Evolutionary conservation across 2,329 filamentous ascomycete species (phyloP).

Genomic region (Aspergillus versicolor): DNA sequence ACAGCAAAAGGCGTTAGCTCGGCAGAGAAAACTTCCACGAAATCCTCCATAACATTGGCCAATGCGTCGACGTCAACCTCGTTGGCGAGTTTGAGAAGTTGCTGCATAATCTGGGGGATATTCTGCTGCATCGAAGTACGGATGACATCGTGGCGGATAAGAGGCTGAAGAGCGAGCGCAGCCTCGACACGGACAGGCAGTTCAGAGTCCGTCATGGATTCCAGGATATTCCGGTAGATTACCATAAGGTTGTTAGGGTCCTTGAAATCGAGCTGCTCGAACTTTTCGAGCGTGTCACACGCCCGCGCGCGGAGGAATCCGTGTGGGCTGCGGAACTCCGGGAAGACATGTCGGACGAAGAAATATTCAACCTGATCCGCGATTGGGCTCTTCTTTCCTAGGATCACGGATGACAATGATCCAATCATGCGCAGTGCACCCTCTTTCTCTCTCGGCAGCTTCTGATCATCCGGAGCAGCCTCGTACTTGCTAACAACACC

Average conservation of each 20-base stretch:
- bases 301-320: constrained; percentile 92
- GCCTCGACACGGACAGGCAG: constrained; percentile 93
- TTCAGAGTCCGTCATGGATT: constrained; percentile 93
- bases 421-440: constrained; percentile 96
- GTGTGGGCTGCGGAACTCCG: constrained; percentile 89
- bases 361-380: constrained; percentile 98
- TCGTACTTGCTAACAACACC: constrained; percentile 93
- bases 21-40: constrained; percentile 96
- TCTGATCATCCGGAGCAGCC: constrained; percentile 76
- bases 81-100: constrained; percentile 92
- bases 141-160: constrained; percentile 94
- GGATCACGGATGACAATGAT: constrained; percentile 86
- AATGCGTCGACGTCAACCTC: constrained; percentile 97
- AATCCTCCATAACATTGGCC: constrained; percentile 99
- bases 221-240: constrained; percentile 94
- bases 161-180: constrained; percentile 86
- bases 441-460: constrained; percentile 93
- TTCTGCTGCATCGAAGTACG: constrained; percentile 94
- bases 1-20: constrained; percentile 97
- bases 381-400: constrained; percentile 97
- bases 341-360: constrained; percentile 96
- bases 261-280: constrained; percentile 95
- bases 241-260: constrained; percentile 92
- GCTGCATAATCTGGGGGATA: constrained; percentile 99
- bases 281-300: constrained; percentile 97